Evolutionary conservation across 1,284 basidiomycete species (phyloP).

Genomic region (Trametes pubescens): DNA sequence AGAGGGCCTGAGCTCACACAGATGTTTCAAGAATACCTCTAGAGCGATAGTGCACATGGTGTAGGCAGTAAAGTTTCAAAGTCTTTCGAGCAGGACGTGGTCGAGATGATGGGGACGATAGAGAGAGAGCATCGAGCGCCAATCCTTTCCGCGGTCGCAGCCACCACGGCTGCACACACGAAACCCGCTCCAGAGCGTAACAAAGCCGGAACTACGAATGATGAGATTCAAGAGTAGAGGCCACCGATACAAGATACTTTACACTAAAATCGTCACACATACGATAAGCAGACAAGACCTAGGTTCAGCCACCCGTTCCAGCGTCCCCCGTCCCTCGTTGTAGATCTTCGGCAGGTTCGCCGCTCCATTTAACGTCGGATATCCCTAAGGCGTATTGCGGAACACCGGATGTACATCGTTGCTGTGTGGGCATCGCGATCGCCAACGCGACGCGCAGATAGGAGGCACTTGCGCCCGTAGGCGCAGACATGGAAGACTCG

Average conservation of each 20-base stretch:
- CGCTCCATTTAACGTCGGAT: conserved; percentile 17
- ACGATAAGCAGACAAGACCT: not conserved
- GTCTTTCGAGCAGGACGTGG: too few species aligned
- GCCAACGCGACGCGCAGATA: conserved; percentile 32
- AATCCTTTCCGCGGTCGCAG: too few species aligned
- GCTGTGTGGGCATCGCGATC: conserved; percentile 35
- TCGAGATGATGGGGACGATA: too few species aligned
- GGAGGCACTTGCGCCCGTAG: not conserved
- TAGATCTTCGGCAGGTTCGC: not conserved
- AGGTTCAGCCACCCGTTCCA: not conserved
- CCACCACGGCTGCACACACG: too few species aligned
- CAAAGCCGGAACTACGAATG: not conserved
- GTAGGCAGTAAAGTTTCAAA: too few species aligned
- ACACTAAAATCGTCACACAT: not conserved
- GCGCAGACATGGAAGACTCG: not conserved
- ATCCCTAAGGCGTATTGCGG: conserved; percentile 25
- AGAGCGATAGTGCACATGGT: too few species aligned
- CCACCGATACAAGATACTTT: not conserved
- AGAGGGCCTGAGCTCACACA: too few species aligned
- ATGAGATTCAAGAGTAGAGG: not conserved
- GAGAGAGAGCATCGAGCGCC: too few species aligned
- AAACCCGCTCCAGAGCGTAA: too few species aligned
- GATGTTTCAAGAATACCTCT: too few species aligned
- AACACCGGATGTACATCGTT: not conserved
- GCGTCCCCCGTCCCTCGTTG: not conserved